These are phyloP conservation scores for Fragosphaeria purpurea DNA, from an alignment of 2,329 filamentous ascomycete genomes.

Conservation along the genomic window DNA sequence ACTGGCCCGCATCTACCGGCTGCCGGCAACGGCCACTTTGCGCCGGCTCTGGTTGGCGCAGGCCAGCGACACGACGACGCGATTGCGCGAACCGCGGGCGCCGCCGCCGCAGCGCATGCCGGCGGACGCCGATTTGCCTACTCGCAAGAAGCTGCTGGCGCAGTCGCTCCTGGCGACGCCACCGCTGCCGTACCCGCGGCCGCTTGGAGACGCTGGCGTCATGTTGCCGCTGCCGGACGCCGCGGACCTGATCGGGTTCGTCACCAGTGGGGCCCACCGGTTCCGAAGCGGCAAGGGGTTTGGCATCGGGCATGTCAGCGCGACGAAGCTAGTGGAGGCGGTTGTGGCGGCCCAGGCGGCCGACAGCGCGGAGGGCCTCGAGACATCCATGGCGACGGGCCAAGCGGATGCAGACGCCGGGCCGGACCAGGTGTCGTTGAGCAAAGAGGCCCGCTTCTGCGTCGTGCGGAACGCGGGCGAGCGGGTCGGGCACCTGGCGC, in stretches of 20 bases:
- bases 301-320: conserved; percentile 56
- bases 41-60: conserved; percentile 62
- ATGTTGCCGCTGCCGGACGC: conserved; percentile 63
- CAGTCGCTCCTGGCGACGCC: conserved; percentile 34
- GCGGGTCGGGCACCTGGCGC: conserved; percentile 64
- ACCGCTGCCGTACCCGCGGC: conserved; percentile 26
- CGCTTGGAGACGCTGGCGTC: conserved; percentile 24
- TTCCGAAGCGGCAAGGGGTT: conserved; percentile 65
- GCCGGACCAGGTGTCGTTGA: conserved; percentile 7
- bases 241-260: conserved; percentile 75
- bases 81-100: conserved; percentile 8
- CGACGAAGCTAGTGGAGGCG: conserved; percentile 44
- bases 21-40: conserved; percentile 50
- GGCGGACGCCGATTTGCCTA: conserved; percentile 23
- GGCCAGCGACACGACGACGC: conserved; percentile 7
- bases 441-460: conserved; percentile 48
- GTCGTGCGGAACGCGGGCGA: conserved; percentile 76
- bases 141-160: conserved; percentile 34
- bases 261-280: conserved; percentile 78
- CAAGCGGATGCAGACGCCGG: not conserved
- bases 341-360: conserved; percentile 14
- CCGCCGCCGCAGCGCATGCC: conserved; percentile 12
- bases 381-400: conserved; percentile 11
- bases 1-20: conserved; percentile 76
- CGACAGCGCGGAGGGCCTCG: conserved; percentile 9